Base-by-base conservation (phyloP, 1,284 basidiomycete genomes). In the Leccinum subspadiceum region DNA sequence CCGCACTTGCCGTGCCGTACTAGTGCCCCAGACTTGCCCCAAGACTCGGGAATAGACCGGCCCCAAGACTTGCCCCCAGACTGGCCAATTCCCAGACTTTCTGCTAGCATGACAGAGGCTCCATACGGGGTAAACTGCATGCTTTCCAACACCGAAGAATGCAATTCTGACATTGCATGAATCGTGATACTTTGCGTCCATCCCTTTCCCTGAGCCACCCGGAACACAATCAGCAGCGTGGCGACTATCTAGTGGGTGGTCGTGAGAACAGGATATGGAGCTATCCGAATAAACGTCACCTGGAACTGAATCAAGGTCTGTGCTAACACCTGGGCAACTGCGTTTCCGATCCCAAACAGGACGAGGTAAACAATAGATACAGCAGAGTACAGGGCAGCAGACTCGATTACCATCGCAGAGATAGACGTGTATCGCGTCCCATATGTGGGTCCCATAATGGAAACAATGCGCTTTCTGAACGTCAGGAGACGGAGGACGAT, bases 161-260 rank as follows among this genome's bases (percentile, higher is more conserved):
- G 52, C 5, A 49, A 35, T 10, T n/a, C 12, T 29, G 59, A 37
- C 53, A 58, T 53, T 4, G 57, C 48, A 4, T 20, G 46, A 1
- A 59, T 56, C 5, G 53, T 59, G 5, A 53, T 59, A 5, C 60
- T 54, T 26, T 60, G 50, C 0, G 59, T 61, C 70, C 69, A 72
- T 5, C 58, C 64, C 35, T 68, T 73, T 8, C 70, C 66, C 24
- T 70, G 60, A 9, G 69, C 69, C 5, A 73, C 57, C 72, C 0
- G 12, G 15, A 50, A 50, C 20, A 68, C 57, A 22, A 73, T 71
- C 0, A 71, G 5, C 1, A 67, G 48, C 12, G 61, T 52, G 9
- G 70, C 62, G 10, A 70, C 65, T 3, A 51, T 62, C 68, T 69
- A n/a, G 17, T 13, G 9, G 2, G 3, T 9, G 39, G 39, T 39